Evolutionary conservation across 2,329 filamentous ascomycete genomes (phyloP).

Genomic region (Penicillium sp.): DNA sequence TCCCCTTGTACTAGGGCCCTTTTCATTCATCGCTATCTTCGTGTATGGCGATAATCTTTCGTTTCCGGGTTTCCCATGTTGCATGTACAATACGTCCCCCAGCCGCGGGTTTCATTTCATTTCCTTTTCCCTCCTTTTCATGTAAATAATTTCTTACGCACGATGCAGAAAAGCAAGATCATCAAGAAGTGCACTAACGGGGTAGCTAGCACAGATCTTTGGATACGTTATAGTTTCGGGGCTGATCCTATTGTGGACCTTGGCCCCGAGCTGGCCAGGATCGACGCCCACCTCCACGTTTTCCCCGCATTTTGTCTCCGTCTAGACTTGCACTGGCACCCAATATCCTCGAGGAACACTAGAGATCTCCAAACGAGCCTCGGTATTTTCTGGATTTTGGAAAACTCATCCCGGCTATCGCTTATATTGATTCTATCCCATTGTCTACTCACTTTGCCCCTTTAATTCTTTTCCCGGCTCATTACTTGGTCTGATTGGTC

Average conservation of each 20-base stretch:
- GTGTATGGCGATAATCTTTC: neutral
- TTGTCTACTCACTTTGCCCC: neutral
- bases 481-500: slow-evolving; percentile 3
- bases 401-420: slow-evolving; percentile 13
- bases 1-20: neutral
- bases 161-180: neutral
- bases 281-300: slow-evolving; percentile 16
- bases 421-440: slow-evolving; percentile 4
- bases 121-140: neutral
- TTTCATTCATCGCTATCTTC: neutral
- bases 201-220: neutral
- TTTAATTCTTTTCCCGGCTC: neutral
- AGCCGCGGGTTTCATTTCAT: neutral
- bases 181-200: neutral
- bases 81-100: neutral
- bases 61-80: neutral
- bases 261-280: slow-evolving; percentile 1
- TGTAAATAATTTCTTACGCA: neutral
- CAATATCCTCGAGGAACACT: slow-evolving; percentile 8
- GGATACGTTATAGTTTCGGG: slow-evolving; percentile 13
- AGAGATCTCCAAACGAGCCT: slow-evolving; percentile 20
- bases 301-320: slow-evolving; percentile 24
- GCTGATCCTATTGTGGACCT: slow-evolving; percentile 14
- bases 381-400: slow-evolving; percentile 25
- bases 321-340: slow-evolving; percentile 5